These are phyloP conservation scores for Hippophae gyantsensis DNA, from an alignment of 306 rosid species.

Conservation along the genomic window DNA sequence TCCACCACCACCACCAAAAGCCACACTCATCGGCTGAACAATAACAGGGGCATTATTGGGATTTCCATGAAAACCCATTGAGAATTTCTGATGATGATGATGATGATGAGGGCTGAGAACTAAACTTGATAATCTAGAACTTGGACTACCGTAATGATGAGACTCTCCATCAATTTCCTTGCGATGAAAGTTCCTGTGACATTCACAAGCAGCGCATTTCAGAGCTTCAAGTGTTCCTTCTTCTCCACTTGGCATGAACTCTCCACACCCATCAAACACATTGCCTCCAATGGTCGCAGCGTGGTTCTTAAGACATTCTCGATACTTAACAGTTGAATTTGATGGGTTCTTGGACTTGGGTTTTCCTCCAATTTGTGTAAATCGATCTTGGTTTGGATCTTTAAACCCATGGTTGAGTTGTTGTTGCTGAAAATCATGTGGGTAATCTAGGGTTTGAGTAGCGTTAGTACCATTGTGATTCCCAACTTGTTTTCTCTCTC, in stretches of 20 bases:
- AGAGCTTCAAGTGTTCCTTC: conserved; percentile 42
- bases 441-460: conserved; percentile 28
- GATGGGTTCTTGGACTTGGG: conserved; percentile 13
- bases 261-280: conserved; percentile 46
- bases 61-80: conserved; percentile 19
- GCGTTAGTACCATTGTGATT: conserved; percentile 16
- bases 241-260: conserved; percentile 52
- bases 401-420: not conserved
- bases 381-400: conserved; percentile 25
- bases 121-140: conserved; percentile 22
- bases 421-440: conserved; percentile 3
- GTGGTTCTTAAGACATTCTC: conserved; percentile 47
- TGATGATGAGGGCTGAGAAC: conserved; percentile 29
- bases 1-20: conserved; percentile 26
- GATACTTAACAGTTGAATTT: conserved; percentile 14
- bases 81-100: conserved; percentile 26
- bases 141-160: conserved; percentile 13
- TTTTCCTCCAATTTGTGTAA: not conserved
- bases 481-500: conserved; percentile 9
- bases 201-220: conserved; percentile 45
- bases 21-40: conserved; percentile 44
- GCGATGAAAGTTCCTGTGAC: conserved; percentile 47
- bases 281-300: conserved; percentile 45
- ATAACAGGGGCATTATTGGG: conserved; percentile 20
- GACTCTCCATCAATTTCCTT: conserved; percentile 44